Evolutionary conservation across 495 filamentous ascomycete genomes (phyloP), one percentile per base, ranked within the genome.

Genomic region (Tuber melanosporum): DNA sequence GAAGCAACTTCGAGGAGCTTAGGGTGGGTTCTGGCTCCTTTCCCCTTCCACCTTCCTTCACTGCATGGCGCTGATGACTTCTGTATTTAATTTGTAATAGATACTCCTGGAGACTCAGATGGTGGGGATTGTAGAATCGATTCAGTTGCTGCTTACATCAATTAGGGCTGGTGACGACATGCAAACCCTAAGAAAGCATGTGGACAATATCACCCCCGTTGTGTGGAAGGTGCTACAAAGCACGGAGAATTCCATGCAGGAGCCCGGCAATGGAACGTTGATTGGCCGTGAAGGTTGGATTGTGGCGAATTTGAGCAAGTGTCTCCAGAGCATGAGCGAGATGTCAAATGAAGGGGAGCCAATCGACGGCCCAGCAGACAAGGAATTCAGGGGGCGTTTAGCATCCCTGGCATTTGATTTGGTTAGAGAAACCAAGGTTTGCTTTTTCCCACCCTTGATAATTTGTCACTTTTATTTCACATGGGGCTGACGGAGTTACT

Each of bases 101-200:
- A 89, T 92, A 77, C 95, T 94, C 83, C 90, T 97, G 66, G 93
- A 96, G 79, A 92, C 93, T 78, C 93, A 94, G 84, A 94, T 92
- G 19, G 92, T 92, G 71, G 86, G 90, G 19, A 88, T 97, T 62
- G 91, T 96, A 42, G 90, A 93, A 79, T 91, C 90, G 39, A 94
- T 97, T 79, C 93, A 95, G 84, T 88, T 90, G 7, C 89, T 97
- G 17, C 92, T 97, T 47, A 88, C 89, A 78, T 90, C 89, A 71
- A 95, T 97, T 80, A 92, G 94, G 52, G 87, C 89, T 71, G 89
- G 92, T 76, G 88, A 89, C 22, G 86, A 88, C 57, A 89, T 93
- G 74, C 85, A 88, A 72, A 88, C 89, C 52, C 89, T 97, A 75
- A 87, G 88, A 74, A 87, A 87, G 75, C 90, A 95, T 79, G 91